Conservation (phyloP, 148 eudicot genomes). For the Arctostaphylos glauca region DNA sequence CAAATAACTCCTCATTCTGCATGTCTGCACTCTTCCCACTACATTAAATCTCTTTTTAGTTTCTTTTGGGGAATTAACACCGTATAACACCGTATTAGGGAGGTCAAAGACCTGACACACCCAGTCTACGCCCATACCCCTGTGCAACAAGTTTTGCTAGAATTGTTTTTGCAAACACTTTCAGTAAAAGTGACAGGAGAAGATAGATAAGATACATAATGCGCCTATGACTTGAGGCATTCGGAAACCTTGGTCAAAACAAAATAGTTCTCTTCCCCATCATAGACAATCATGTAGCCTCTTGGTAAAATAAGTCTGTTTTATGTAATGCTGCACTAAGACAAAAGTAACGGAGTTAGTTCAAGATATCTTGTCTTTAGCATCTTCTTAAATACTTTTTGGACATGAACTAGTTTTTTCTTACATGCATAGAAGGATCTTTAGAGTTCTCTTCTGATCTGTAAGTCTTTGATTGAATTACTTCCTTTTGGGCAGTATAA, state of each 20-base stretch:
- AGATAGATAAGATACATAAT: neutral
- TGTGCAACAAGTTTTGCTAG: neutral
- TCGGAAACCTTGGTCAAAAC: neutral
- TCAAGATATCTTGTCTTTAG: neutral
- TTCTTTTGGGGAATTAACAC: too few relatives aligned
- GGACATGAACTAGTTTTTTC: neutral
- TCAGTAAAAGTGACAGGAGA: neutral
- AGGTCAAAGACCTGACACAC: too few relatives aligned
- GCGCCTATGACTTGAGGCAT: neutral
- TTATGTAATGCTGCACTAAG: neutral
- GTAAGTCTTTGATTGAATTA: neutral
- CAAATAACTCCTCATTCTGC: too few relatives aligned
- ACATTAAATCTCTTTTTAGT: too few relatives aligned
- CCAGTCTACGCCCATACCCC: neutral
- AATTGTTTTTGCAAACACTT: neutral
- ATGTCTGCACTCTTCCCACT: too few relatives aligned
- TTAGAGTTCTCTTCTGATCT: neutral
- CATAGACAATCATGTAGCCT: neutral
- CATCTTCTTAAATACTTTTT: neutral
- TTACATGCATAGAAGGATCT: neutral
- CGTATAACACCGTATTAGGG: too few relatives aligned
- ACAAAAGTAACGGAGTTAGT: neutral
- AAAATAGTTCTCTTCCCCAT: neutral
- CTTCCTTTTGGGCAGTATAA: slow-evolving; percentile 46
- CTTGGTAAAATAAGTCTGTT: neutral